Conservation (phyloP, 805 yeast genomes). For the Metschnikowia dekortorum region DNA sequence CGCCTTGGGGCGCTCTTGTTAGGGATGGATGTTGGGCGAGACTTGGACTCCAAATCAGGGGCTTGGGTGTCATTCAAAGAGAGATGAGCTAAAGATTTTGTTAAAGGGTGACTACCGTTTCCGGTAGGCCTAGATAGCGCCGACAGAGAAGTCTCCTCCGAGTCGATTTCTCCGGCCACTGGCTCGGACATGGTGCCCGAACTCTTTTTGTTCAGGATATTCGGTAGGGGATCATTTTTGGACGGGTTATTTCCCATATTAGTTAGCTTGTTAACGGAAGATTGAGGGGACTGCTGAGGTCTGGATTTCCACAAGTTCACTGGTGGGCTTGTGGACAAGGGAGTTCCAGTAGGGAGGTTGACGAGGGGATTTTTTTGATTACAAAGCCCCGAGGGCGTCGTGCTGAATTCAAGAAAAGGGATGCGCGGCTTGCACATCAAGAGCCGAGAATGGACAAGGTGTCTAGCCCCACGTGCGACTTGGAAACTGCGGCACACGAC, state of each 20-base stretch:
- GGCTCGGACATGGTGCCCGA: constrained; percentile 22
- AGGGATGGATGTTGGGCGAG: constrained; percentile 13
- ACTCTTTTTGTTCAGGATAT: constrained; percentile 27
- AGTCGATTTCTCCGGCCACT: constrained; percentile 34
- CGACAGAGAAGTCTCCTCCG: constrained; percentile 37
- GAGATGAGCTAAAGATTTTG: constrained; percentile 4
- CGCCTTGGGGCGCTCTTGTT: constrained; percentile 3
- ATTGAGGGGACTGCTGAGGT: background rate
- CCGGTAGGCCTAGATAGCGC: constrained; percentile 38
- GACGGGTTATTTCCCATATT: constrained; percentile 67
- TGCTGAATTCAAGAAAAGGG: constrained; percentile 2
- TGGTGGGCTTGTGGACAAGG: background rate
- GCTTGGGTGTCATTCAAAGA: background rate
- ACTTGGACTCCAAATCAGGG: background rate
- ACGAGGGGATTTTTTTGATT: constrained; percentile 2
- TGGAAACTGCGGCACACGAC: background rate
- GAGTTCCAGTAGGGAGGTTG: background rate
- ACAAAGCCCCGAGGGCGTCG: constrained; percentile 1
- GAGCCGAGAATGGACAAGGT: background rate
- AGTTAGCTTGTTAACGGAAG: constrained; percentile 1
- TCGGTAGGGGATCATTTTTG: constrained; percentile 46
- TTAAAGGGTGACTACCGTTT: constrained; percentile 15
- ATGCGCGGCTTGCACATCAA: constrained; percentile 1
- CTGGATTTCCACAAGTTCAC: constrained; percentile 1
- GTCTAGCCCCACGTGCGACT: constrained; percentile 1